phyloP scores from a whole-genome alignment of 1,139 yeast genomes.

The Taphrina sp. region DNA sequence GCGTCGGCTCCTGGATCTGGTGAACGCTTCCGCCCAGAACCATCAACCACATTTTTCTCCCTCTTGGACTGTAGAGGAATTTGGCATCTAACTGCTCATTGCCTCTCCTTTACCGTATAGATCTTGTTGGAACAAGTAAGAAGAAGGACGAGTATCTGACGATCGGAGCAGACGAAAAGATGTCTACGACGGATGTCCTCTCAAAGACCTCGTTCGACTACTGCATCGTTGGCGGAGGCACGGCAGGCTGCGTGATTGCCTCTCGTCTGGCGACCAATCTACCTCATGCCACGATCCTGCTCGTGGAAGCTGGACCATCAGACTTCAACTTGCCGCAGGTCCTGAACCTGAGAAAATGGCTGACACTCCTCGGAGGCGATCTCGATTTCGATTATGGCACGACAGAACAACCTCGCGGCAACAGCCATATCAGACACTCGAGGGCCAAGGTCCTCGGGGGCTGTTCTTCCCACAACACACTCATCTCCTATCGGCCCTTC shows the following conservation, averaged over 20 bases:
- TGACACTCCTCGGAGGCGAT: conserved; percentile 20
- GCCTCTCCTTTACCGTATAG: too few species aligned
- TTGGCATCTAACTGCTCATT: too few species aligned
- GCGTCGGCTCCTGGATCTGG: too few species aligned
- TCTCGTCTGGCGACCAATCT: conserved; percentile 22
- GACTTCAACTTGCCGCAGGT: conserved; percentile 17
- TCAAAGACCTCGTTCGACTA: conserved; percentile 17
- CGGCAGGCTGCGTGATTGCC: conserved; percentile 32
- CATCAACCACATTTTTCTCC: too few species aligned
- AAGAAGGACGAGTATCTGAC: background rate
- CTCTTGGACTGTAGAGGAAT: too few species aligned
- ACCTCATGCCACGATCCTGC: conserved; percentile 15
- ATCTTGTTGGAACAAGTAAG: too few species aligned
- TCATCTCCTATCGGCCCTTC: conserved; percentile 26
- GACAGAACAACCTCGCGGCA: conserved; percentile 23
- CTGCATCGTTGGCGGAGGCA: conserved; percentile 32
- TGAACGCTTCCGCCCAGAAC: too few species aligned
- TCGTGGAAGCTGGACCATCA: conserved; percentile 26
- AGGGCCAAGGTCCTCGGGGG: conserved; percentile 24
- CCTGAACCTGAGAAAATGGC: conserved; percentile 20
- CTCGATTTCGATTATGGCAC: conserved; percentile 25
- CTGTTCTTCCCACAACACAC: conserved; percentile 25
- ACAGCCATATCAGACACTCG: conserved; percentile 24
- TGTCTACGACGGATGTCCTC: conserved; percentile 15
- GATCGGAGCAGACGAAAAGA: background rate